phyloP scores from a whole-genome alignment of 805 yeast genomes.

The Suhomyces sp. region DNA sequence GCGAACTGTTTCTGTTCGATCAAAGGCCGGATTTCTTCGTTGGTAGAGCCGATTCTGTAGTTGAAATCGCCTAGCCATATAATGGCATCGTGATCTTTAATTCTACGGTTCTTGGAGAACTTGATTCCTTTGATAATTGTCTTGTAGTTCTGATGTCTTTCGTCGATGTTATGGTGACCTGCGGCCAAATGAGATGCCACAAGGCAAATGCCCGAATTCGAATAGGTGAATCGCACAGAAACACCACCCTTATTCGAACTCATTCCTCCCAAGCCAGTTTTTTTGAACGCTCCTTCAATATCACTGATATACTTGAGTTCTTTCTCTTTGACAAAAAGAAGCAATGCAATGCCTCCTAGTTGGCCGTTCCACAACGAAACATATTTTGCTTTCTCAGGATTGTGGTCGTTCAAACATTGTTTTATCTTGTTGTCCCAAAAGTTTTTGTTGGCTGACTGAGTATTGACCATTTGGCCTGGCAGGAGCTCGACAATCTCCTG shows the following conservation, averaged over 20 bases:
- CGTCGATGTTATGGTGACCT: constrained; percentile 75
- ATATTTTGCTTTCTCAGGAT: constrained; percentile 43
- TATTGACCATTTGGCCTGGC: constrained; percentile 77
- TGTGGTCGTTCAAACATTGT: constrained; percentile 38
- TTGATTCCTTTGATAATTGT: constrained; percentile 67
- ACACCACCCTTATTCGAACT: constrained; percentile 81
- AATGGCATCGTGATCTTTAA: constrained; percentile 79
- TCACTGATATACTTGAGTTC: constrained; percentile 52
- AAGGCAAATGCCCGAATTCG: constrained; percentile 71
- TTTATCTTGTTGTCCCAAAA: constrained; percentile 68
- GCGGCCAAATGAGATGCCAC: constrained; percentile 92
- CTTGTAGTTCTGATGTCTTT: constrained; percentile 83
- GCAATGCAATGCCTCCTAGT: constrained; percentile 76
- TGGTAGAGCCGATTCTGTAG: constrained; percentile 69
- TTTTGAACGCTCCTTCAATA: constrained; percentile 71
- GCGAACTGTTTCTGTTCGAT: constrained; percentile 45
- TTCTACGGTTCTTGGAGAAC: constrained; percentile 55
- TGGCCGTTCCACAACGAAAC: constrained; percentile 70
- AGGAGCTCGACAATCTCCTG: constrained; percentile 86
- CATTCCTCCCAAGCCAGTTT: constrained; percentile 93
- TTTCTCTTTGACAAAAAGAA: constrained; percentile 61
- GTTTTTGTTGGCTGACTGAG: constrained; percentile 59
- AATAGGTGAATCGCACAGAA: constrained; percentile 62
- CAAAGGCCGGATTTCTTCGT: constrained; percentile 67
- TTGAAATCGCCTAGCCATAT: constrained; percentile 96